Evolutionary conservation across 176 grass and related monocot species (phyloP).

Genomic region (Paspalum vaginatum): DNA sequence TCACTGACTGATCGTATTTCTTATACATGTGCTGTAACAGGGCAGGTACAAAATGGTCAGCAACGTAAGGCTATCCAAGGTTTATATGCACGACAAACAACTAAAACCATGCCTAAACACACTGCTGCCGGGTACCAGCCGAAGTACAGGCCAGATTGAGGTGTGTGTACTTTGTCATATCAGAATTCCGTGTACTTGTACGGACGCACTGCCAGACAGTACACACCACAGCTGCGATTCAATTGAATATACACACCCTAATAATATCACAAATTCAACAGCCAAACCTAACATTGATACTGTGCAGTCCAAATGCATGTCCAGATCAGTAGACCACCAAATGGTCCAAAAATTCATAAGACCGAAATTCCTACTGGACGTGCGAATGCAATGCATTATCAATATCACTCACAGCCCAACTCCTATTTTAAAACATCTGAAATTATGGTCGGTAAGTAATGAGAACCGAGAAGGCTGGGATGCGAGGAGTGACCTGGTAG

Average conservation of each 20-base stretch:
- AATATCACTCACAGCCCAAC: background rate
- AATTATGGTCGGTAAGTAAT: background rate
- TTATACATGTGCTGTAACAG: background rate
- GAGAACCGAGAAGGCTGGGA: background rate
- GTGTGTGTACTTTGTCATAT: background rate
- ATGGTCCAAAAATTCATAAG: background rate
- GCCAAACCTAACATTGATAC: background rate
- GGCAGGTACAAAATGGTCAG: background rate
- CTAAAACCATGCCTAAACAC: constrained; percentile 11
- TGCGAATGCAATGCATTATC: background rate
- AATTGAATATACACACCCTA: background rate
- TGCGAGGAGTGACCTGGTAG: constrained; percentile 55
- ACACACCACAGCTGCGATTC: background rate
- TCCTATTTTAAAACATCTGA: background rate
- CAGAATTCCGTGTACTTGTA: background rate
- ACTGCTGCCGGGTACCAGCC: background rate
- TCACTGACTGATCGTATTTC: background rate
- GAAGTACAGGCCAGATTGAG: background rate
- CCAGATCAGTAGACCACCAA: background rate
- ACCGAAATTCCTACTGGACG: background rate
- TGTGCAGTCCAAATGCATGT: background rate
- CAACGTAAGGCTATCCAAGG: background rate
- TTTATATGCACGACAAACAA: background rate
- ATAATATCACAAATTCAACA: background rate
- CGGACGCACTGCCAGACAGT: background rate